Base-by-base conservation (phyloP, 140 eudicot species). In the Bidens hawaiensis region DNA sequence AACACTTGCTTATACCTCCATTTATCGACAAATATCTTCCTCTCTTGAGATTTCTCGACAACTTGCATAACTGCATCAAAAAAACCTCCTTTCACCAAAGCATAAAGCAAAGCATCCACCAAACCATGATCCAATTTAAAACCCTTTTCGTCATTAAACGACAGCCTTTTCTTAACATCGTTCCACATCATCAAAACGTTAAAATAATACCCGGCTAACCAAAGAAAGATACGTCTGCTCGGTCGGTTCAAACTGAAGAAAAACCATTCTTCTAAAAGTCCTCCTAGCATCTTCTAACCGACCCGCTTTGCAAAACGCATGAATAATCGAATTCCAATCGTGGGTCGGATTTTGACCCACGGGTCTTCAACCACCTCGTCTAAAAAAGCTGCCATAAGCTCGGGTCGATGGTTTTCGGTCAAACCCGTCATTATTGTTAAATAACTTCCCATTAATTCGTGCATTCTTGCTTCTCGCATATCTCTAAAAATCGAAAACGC, bases 1-100 rank as follows among this genome's bases (percentile, higher is more conserved):
- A 87, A 91, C 22, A 83, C 98, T 76, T 91, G 98, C 40, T 91
- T 87, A 74, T 85, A 91, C 78, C 93, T 85, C 98, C 98, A 85
- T 75, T 87, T 91, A 63, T 91, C 98, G 13, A 91, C 95, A 79
- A 82, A 91, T 34, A 91, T 84, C 75, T 85, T 91, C 86, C 74
- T 65, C 70, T 82, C 95, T 73, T 78, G 95, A 68, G 98, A 91
- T 66, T 78, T 84, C 76, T 84, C 87, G 51, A 91, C 95, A 59
- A 91, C 93, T 78, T 85, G 82, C 98, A 91, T 87, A 42, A 80
- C 98, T 0, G 98, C 89, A 69, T 91, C 96, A 76, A 91, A 91
- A 75, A 84, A 91, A 24, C 98, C 96, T 5, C 98, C 98, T 62
- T 91, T 91, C 47, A 91, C 95, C 69, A 91, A 54, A 19, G 96